Evolutionary conservation across 1,284 basidiomycete genomes (phyloP), one percentile per base, ranked within the genome.

Genomic region (Cystobasidium pallidum): DNA sequence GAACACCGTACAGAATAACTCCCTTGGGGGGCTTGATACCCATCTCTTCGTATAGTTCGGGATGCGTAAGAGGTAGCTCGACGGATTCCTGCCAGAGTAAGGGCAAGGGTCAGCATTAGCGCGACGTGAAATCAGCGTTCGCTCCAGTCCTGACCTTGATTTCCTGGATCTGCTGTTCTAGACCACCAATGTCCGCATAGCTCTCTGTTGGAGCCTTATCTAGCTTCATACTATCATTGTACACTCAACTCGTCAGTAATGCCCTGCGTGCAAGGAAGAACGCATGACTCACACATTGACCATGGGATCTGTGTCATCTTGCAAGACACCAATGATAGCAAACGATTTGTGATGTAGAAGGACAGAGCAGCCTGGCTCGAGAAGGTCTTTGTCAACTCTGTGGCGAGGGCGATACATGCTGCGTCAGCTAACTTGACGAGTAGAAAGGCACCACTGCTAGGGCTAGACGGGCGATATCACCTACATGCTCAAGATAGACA

Each of bases 31-130:
- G 95, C 78, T 91, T 90, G 82, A 99, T 98, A 73, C 96, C 96
- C 96, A 99, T 98, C 84, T 99, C 95, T 82, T 99, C 95, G 83
- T 99, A 99, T 49, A 99, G 83, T 80, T 99, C 96, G 10, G 96
- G 96, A 81, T 99, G 96, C 19, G 95, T 99, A 58, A 99, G 86
- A 0, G 96, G 96, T 59, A 99, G 86, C 82, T 99, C 96, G 73
- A 99, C 95, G 28, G 95, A 92, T 89, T 99, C 95, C 89, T 93
- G 75, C 21, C 6, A 13, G 11, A 28, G 26, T 3, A 49, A 2
- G 47, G 7, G 43, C 24, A 3, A 11, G 30, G 21, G 47, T 45
- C 43, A 45, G 43, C 19, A 8, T 45, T 4, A 39, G 6, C 36
- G 36, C 6, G 3, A 11, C n/a, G 43, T 45, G 19, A 3, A 41